Evolutionary conservation across 805 yeast genomes (phyloP).

Genomic region (Saccharomycopsis sp.): DNA sequence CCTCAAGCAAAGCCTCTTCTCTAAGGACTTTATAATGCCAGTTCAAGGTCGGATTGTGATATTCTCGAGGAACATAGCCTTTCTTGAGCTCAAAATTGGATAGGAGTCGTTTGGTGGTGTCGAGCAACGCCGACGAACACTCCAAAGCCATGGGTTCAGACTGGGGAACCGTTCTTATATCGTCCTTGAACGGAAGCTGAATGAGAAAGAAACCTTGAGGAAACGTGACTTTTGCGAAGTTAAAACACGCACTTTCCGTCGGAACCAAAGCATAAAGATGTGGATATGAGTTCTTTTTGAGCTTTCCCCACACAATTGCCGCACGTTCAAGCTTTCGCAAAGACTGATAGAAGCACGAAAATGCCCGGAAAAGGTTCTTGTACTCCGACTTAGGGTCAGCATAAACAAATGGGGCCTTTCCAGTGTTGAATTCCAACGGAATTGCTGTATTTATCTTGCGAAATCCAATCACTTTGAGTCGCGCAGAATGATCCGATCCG

Average conservation of each 20-base stretch:
- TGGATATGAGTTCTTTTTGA: slow-evolving; percentile 49
- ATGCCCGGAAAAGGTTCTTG: slow-evolving; percentile 58
- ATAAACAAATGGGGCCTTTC: slow-evolving; percentile 55
- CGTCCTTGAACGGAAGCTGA: slow-evolving; percentile 68
- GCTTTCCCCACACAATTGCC: slow-evolving; percentile 70
- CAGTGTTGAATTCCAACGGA: slow-evolving; percentile 44
- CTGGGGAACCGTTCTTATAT: slow-evolving; percentile 59
- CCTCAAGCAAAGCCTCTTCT: slow-evolving; percentile 57
- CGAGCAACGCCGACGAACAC: slow-evolving; percentile 24
- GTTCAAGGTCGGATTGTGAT: slow-evolving; percentile 58
- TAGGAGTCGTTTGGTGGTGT: slow-evolving; percentile 28
- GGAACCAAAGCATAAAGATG: slow-evolving; percentile 54
- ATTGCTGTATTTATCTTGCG: slow-evolving; percentile 37
- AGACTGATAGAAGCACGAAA: slow-evolving; percentile 60
- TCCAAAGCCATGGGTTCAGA: slow-evolving; percentile 18
- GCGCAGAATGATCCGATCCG: slow-evolving; percentile 26
- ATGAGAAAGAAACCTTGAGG: slow-evolving; percentile 73
- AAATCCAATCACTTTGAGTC: slow-evolving; percentile 62
- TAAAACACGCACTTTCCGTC: neutral
- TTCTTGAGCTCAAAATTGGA: slow-evolving; percentile 37
- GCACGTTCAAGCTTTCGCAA: slow-evolving; percentile 45
- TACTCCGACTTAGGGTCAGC: slow-evolving; percentile 54
- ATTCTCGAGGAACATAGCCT: slow-evolving; percentile 52
- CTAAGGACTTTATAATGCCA: slow-evolving; percentile 61
- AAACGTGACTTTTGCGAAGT: slow-evolving; percentile 20